These are phyloP conservation scores for Wickerhamiella cacticola DNA, from an alignment of 805 yeast genomes.

Conservation along the genomic window DNA sequence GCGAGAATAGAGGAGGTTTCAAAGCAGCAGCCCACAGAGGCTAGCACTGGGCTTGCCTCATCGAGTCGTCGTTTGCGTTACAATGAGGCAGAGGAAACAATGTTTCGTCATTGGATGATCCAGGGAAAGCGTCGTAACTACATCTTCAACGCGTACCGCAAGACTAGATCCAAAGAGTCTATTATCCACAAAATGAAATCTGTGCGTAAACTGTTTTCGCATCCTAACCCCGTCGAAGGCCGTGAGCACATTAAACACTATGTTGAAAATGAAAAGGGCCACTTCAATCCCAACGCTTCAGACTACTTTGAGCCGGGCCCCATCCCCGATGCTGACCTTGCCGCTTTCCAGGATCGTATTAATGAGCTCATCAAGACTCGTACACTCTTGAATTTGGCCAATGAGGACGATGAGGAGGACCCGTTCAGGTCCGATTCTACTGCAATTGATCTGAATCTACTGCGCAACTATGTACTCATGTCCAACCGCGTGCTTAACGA, in stretches of 20 bases:
- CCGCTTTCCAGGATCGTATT: constrained; percentile 11
- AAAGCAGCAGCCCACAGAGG: background rate
- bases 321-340: constrained; percentile 7
- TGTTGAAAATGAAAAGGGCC: constrained; percentile 6
- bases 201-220: constrained; percentile 11
- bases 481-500: constrained; percentile 3
- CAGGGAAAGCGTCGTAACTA: constrained; percentile 9
- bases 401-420: constrained; percentile 10
- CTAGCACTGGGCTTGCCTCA: background rate
- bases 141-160: constrained; percentile 7
- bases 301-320: constrained; percentile 7
- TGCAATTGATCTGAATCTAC: constrained; percentile 8
- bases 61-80: constrained; percentile 6
- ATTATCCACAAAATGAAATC: constrained; percentile 13
- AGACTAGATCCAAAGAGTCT: constrained; percentile 8
- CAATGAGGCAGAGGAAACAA: constrained; percentile 10
- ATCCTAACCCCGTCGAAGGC: constrained; percentile 6
- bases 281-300: background rate
- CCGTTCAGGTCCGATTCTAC: constrained; percentile 3
- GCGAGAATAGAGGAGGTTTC: background rate
- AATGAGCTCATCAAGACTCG: constrained; percentile 12
- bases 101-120: constrained; percentile 14
- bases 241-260: constrained; percentile 8
- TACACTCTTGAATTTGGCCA: constrained; percentile 4
- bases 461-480: constrained; percentile 11